Conservation (phyloP, 2,329 filamentous ascomycete species). For the Alternaria brassicicola region DNA sequence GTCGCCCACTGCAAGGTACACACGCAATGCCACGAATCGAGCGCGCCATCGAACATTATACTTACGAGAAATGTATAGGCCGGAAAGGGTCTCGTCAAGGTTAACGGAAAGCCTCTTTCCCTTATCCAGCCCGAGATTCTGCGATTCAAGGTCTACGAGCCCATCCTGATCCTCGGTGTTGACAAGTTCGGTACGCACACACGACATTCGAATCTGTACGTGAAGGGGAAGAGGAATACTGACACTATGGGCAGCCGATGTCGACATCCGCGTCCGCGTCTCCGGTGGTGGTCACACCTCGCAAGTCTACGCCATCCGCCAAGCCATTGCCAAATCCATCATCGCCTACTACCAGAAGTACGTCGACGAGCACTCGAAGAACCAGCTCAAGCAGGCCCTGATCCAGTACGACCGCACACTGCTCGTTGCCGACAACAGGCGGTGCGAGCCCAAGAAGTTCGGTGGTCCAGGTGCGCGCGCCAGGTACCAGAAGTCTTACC, state of each 20-base stretch:
- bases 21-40: conserved; percentile 27
- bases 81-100: conserved; percentile 92
- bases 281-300: conserved; percentile 96
- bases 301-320: conserved; percentile 97
- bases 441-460: conserved; percentile 99
- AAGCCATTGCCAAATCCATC: conserved; percentile 97
- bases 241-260: conserved; percentile 61
- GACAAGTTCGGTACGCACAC: conserved; percentile 80
- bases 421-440: conserved; percentile 98
- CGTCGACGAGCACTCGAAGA: conserved; percentile 99
- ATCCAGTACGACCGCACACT: conserved; percentile 96
- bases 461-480: conserved; percentile 91
- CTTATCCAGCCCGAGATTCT: conserved; percentile 96
- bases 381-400: conserved; percentile 96
- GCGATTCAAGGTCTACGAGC: conserved; percentile 99
- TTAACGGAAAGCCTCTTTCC: conserved; percentile 94
- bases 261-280: conserved; percentile 98
- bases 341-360: conserved; percentile 99
- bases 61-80: conserved; percentile 55
- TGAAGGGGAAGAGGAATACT: conserved; percentile 18
- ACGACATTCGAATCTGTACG: conserved; percentile 14
- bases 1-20: conserved; percentile 92
- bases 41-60: conserved; percentile 31
- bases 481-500: conserved; percentile 99
- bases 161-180: conserved; percentile 92